These are phyloP conservation scores for Actinidia chinensis DNA, from an alignment of 179 eudicot species.

Conservation along the genomic window DNA sequence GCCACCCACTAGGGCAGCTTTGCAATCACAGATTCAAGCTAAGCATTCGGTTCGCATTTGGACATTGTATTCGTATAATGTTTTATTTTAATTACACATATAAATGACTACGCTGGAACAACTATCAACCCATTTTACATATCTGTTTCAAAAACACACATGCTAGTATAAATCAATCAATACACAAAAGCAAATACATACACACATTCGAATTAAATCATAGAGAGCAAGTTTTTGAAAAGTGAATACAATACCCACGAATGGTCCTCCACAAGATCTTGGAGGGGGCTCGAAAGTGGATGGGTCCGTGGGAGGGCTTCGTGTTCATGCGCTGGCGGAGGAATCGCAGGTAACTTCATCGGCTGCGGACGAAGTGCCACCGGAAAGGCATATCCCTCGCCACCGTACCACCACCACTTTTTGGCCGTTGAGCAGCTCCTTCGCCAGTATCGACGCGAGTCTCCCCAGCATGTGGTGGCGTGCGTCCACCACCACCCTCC, in stretches of 20 bases:
- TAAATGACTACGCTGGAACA: no score
- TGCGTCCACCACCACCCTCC: conserved; percentile 63
- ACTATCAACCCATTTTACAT: no score
- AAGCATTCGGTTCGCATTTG: no score
- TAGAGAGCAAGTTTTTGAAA: no score
- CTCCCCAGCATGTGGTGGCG: conserved; percentile 82
- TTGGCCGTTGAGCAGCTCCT: conserved; percentile 72
- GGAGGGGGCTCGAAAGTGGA: conserved; percentile 78
- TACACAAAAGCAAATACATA: no score
- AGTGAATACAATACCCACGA: conserved; percentile 46
- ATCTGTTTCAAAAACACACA: no score
- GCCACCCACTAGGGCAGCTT: no score
- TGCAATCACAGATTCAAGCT: no score
- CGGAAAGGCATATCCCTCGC: conserved; percentile 82
- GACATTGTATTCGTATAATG: no score
- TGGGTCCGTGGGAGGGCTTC: conserved; percentile 88
- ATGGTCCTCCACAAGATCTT: conserved; percentile 88
- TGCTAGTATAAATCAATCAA: no score
- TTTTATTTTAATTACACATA: no score
- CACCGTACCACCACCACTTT: conserved; percentile 67
- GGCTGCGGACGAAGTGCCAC: conserved; percentile 78
- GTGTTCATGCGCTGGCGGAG: conserved; percentile 84
- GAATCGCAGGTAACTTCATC: conserved; percentile 77
- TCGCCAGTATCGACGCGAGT: conserved; percentile 60
- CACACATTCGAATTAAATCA: no score